Evolutionary conservation across 768 basidiomycete genomes (phyloP).

Genomic region (Tylopilus rubrobrunneus): DNA sequence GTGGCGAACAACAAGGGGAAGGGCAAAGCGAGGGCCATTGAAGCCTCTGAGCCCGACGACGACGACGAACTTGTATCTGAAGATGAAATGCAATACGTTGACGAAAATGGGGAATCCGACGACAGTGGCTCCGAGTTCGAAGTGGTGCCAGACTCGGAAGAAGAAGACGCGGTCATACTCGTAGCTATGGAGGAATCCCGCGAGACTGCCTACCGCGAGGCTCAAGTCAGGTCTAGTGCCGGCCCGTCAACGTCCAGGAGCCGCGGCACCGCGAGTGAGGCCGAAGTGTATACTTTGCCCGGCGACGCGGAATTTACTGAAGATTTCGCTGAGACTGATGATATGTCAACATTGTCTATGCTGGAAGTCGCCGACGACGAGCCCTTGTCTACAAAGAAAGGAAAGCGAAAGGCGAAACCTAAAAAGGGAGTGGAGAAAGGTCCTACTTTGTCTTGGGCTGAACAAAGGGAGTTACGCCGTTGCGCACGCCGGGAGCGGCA

Average conservation of each 20-base stretch:
- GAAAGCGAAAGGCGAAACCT: constrained; percentile 28
- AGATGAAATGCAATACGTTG: constrained; percentile 39
- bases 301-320: constrained; percentile 13
- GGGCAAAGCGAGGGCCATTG: constrained; percentile 23
- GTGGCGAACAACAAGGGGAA: constrained; percentile 23
- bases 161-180: constrained; percentile 43
- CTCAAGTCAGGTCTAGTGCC: constrained; percentile 28
- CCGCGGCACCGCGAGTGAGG: constrained; percentile 38
- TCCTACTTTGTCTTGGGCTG: constrained; percentile 2
- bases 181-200: constrained; percentile 56
- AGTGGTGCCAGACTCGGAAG: constrained; percentile 34
- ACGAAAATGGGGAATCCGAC: constrained; percentile 46
- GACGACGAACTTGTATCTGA: constrained; percentile 31
- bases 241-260: constrained; percentile 35
- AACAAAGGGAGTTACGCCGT: constrained; percentile 9
- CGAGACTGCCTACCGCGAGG: constrained; percentile 30
- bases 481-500: constrained; percentile 20
- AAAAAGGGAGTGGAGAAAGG: constrained; percentile 10
- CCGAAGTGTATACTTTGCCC: background rate
- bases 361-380: constrained; percentile 16
- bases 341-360: constrained; percentile 9
- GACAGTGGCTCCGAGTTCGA: constrained; percentile 60
- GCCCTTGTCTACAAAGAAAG: constrained; percentile 29
- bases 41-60: constrained; percentile 26
- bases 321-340: constrained; percentile 1